Base-by-base conservation (phyloP, 257 asterid genomes). In the Osmanthus fragrans region DNA sequence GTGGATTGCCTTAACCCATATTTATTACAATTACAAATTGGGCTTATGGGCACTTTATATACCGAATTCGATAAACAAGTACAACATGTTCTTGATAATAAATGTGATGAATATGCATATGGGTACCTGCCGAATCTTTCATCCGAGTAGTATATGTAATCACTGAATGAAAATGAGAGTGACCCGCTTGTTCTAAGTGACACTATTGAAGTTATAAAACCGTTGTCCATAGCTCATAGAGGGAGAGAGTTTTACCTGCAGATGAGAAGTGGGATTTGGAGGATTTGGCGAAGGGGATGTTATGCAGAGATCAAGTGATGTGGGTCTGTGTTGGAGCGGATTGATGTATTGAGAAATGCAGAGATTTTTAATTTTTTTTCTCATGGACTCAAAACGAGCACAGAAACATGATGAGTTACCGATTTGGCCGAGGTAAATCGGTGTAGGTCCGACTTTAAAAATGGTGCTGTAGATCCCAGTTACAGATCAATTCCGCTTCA, bases 1-100 rank as follows among this genome's bases (percentile, higher is more conserved):
- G 89, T 88, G 42, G 98, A 96, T 71, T 92, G 97, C 81, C 92
- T 86, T 68, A 86, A 79, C 56, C 97, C 96, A 79, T 83, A 82
- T 2, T 86, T 81, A 77, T 70, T 79, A 64, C 65, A 85, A 60
- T 88, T 79, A 75, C 82, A 88, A 81, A 75, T 84, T 74, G 94
- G 88, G 76, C 56, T 40, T 68, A 77, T 8, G 32, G 92, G 89
- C 64, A 73, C 73, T 54, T 86, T 85, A 79, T 67, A 80, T 5
- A 82, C 40, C 6, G 89, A 84, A 85, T 74, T 85, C 54, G 81
- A 76, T 76, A 90, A 92, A 87, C 90, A 90, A 74, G 80, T 84
- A 78, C 90, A 91, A 68, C 90, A 86, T 27, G 85, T 70, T 56
- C 83, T 82, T 39, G 89, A 72, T 13, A n/a, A 76, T 45, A 80